phyloP scores from a whole-genome alignment of 768 basidiomycete species.

The Xanthoconium stramineum region DNA sequence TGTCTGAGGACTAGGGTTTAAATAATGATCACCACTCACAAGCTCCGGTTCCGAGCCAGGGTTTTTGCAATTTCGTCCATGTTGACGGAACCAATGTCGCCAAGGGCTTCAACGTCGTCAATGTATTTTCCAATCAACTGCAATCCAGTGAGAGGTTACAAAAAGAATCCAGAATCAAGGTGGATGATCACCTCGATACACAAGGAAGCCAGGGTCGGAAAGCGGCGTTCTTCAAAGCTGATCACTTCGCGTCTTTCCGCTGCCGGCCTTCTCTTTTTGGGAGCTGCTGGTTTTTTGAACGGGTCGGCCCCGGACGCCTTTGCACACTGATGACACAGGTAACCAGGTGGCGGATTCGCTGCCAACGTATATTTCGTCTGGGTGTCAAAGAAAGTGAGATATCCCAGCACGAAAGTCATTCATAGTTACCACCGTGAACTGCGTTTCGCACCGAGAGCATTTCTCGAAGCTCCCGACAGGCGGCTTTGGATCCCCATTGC shows the following conservation, averaged over 20 bases:
- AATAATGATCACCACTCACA: slow-evolving; percentile 50
- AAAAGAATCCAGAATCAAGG: background rate
- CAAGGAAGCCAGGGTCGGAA: slow-evolving; percentile 69
- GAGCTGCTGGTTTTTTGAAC: slow-evolving; percentile 72
- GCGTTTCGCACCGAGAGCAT: slow-evolving; percentile 79
- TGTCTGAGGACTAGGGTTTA: background rate
- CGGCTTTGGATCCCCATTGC: slow-evolving; percentile 44
- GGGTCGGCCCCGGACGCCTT: slow-evolving; percentile 77
- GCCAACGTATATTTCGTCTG: slow-evolving; percentile 88
- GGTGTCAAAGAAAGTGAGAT: background rate
- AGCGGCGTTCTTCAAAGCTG: slow-evolving; percentile 64
- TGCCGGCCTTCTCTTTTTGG: slow-evolving; percentile 59
- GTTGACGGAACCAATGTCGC: slow-evolving; percentile 83
- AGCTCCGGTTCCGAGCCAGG: slow-evolving; percentile 71
- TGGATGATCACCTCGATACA: slow-evolving; percentile 65
- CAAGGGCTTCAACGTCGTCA: slow-evolving; percentile 83
- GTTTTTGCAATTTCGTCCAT: slow-evolving; percentile 82
- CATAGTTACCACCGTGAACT: slow-evolving; percentile 80
- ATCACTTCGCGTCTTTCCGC: slow-evolving; percentile 67
- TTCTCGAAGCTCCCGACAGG: slow-evolving; percentile 74
- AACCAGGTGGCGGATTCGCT: slow-evolving; percentile 66
- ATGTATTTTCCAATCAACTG: slow-evolving; percentile 85
- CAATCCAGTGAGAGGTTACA: background rate
- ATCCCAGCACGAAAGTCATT: background rate
- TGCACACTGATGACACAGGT: slow-evolving; percentile 81